Evolutionary conservation across 257 asterid genomes (phyloP), one percentile per base, ranked within the genome.

Genomic region (Phtheirospermum japonicum): DNA sequence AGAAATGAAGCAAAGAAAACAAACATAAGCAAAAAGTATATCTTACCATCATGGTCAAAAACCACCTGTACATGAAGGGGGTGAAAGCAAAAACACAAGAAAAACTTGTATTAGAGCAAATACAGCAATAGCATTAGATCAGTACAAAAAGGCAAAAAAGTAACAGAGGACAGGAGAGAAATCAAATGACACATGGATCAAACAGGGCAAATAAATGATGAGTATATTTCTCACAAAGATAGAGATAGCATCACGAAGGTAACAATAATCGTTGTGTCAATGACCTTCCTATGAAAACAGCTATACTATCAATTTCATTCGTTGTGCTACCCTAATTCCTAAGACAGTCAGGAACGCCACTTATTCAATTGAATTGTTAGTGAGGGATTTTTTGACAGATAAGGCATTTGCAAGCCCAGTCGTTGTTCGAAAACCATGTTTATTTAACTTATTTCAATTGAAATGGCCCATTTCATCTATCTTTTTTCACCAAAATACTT

Each of bases 11-110:
- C 42, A 20, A 59, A 60, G 42, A 56, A 39, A 58, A 67, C 16
- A 64, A 55, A 70, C n/a, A 67, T 51, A 19, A 19, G 45, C 19
- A 37, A 60, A 50, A 26, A 40, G 72, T 32, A 65, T 37, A 71
- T 32, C 99, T 80, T 80, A 92, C 99, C 99, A 71, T 87, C 90
- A 77, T 92, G 86, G 68, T 89, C 99, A 69, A 92, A 92, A 72
- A 89, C 94, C 71, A 92, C 96, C 97, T 92, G 94, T 61, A 65
- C 59, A 64, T 59, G 63, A 64, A 31, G 32, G 30, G 34, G 31
- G 61, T 0, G 54, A 67, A 57, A 40, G 60, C 59, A 37, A 74
- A 46, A 57, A 60, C 64, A 69, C 57, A 65, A 56, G 56, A 26
- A 62, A 45, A 48, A 48, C 53, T 48, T 48, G 8, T 48, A 74